phyloP scores from a whole-genome alignment of 768 basidiomycete genomes.

The Rhizopogon rudus region DNA sequence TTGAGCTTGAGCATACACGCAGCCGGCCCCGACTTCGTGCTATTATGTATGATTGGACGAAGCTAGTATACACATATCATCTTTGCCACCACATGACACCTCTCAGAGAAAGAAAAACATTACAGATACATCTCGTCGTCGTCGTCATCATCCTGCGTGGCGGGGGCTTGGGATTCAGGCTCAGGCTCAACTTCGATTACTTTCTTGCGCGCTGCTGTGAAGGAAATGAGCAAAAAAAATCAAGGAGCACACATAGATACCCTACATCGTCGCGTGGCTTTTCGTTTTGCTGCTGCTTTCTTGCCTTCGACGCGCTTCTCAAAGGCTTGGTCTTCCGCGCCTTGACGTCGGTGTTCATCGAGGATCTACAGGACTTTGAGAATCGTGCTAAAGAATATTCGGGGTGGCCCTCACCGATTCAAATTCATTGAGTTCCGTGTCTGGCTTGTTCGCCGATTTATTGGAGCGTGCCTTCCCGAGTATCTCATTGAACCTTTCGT shows the following conservation, averaged over 20 bases:
- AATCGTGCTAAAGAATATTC: neutral
- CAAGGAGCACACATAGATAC: slow-evolving; percentile 1
- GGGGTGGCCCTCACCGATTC: slow-evolving; percentile 52
- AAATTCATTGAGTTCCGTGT: slow-evolving; percentile 92
- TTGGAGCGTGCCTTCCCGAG: slow-evolving; percentile 90
- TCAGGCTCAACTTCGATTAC: slow-evolving; percentile 13
- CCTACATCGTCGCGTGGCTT: slow-evolving; percentile 49
- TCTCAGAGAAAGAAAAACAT: neutral
- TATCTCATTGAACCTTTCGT: slow-evolving; percentile 80
- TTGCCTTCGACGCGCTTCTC: slow-evolving; percentile 84
- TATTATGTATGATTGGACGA: too few species aligned
- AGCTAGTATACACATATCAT: neutral
- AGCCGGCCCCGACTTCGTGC: too few species aligned
- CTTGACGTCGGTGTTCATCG: slow-evolving; percentile 76
- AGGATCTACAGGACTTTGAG: slow-evolving; percentile 53
- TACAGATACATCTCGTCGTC: slow-evolving; percentile 22
- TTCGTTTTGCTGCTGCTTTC: slow-evolving; percentile 73
- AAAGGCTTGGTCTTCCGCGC: slow-evolving; percentile 87
- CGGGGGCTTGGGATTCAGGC: slow-evolving; percentile 4
- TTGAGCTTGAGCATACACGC: too few species aligned
- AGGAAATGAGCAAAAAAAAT: neutral
- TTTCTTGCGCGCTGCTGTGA: slow-evolving; percentile 28
- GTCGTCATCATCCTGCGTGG: slow-evolving; percentile 12
- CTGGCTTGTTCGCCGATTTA: slow-evolving; percentile 89
- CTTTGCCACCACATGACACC: neutral